Evolutionary conservation across 495 filamentous ascomycete genomes (phyloP), one percentile per base, ranked within the genome.

Genomic region (Amorphotheca resinae): DNA sequence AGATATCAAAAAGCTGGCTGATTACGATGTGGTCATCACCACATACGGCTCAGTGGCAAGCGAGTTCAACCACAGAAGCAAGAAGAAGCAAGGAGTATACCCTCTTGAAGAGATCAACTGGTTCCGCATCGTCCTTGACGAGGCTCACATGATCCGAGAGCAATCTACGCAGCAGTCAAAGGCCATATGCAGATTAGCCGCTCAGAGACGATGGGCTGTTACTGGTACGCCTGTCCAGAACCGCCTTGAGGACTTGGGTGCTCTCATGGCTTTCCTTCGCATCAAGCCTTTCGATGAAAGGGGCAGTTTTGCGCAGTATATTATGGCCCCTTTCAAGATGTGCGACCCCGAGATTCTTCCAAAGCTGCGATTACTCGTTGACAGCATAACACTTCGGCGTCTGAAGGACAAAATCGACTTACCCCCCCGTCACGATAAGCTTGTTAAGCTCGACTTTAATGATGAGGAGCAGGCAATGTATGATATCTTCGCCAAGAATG

Each of bases 81-180:
- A 76, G 39, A 64, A 66, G 30, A 80, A 74, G 50, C 59, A 65
- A 12, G 74, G 73, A 0, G 51, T 57, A 8, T 84, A 75, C 44
- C 83, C 87, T 0, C 61, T 96, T 28, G 73, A 76, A 25, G 66
- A 77, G 48, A 79, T 88, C 48, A 81, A 82, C 46, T 93, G 89
- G 82, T 96, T 96, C 57, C 81, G 91, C 6, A 87, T 98, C 42
- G 89, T 95, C 0, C 72, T 98, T 20, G 91, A 98, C 54, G 91
- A 98, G 61, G 91, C 88, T 11, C 91, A 98, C 63, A 81, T 79
- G 54, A 95, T 98, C 50, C 79, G 91, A 8, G 85, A 93, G 52
- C 82, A 84, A 49, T 69, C 66, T 14, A 89, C 88, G 0, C 64
- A 78, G 41, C 80, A 86, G 39, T 88, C 84, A 9, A 82, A 86